These are phyloP conservation scores for Chlorella ohadii DNA, from an alignment of 139 green algal genomes.

Conservation along the genomic window DNA sequence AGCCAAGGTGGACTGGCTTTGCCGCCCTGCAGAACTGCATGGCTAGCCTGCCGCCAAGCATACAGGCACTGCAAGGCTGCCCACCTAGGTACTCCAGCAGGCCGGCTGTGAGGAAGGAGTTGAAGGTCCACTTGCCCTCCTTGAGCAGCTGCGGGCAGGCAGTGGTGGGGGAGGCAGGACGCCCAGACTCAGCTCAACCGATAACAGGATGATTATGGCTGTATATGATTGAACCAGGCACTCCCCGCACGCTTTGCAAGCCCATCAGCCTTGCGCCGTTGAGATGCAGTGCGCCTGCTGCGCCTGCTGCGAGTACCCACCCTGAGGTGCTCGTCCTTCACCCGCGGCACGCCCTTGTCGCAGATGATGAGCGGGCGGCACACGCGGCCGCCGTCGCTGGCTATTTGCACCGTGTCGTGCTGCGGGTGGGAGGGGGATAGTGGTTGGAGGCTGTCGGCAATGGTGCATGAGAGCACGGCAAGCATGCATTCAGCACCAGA, in stretches of 20 bases:
- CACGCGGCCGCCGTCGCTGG: constrained; percentile 91
- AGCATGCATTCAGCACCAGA: no score
- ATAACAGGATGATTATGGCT: no score
- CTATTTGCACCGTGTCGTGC: constrained; percentile 71
- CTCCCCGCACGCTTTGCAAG: no score
- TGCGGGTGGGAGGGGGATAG: neutral
- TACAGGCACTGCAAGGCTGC: neutral
- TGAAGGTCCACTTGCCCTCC: constrained; percentile 77
- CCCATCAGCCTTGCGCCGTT: no score
- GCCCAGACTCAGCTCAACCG: no score
- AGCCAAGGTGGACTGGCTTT: no score
- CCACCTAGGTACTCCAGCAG: constrained; percentile 98
- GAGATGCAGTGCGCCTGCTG: no score
- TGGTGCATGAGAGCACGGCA: no score
- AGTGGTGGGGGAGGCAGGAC: neutral
- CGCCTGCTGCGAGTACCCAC: constrained; percentile 19
- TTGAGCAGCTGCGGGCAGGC: constrained; percentile 39
- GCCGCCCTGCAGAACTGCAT: no score
- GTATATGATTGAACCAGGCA: no score
- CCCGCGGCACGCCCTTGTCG: constrained; percentile 84
- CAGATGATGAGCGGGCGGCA: constrained; percentile 98
- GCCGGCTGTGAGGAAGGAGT: constrained; percentile 82
- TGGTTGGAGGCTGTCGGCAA: no score
- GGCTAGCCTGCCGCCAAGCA: no score
- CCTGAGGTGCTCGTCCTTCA: constrained; percentile 84